A percentile compares a stretch with the other conserved stretches of the same genome.
Evolutionary conservation across 1,284 basidiomycete genomes (phyloP).

Genomic region (Leccinum angustisporum): DNA sequence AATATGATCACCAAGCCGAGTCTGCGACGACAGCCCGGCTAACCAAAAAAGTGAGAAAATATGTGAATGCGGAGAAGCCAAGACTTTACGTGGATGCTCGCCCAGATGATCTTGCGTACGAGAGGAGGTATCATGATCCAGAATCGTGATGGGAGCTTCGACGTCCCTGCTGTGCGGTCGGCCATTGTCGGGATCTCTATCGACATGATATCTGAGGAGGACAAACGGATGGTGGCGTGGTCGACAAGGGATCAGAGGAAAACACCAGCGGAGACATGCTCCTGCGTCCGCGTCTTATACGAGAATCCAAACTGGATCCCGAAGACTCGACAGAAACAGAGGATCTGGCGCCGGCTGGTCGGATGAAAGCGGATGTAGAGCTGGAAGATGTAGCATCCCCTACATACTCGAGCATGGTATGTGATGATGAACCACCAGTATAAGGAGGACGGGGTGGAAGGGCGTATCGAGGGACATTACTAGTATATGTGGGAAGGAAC

Average conservation of each 20-base stretch:
- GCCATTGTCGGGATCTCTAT: constrained; percentile 1
- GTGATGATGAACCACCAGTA: constrained; percentile 16
- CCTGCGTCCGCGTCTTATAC: constrained; percentile 18
- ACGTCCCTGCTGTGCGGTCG: constrained; percentile 10
- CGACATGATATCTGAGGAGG: constrained; percentile 15
- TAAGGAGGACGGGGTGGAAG: constrained; percentile 24
- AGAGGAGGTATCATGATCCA: constrained; percentile 1
- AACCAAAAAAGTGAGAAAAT: constrained; percentile 2
- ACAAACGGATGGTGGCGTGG: constrained; percentile 10
- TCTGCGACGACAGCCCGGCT: constrained; percentile 7
- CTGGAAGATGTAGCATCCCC: constrained; percentile 11
- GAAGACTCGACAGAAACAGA: constrained; percentile 12
- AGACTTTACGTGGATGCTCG: constrained; percentile 15
- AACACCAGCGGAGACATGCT: constrained; percentile 30
- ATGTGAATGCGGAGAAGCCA: not conserved
- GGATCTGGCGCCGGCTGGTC: constrained; percentile 11
- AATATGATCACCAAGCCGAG: constrained; percentile 11
- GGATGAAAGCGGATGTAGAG: constrained; percentile 21
- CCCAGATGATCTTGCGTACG: constrained; percentile 8
- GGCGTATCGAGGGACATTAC: constrained; percentile 21
- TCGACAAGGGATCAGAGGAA: constrained; percentile 16
- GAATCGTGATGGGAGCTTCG: constrained; percentile 8
- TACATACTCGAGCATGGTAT: constrained; percentile 14
- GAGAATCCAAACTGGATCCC: constrained; percentile 11
- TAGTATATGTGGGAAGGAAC: constrained; percentile 22